These are phyloP conservation scores for Ustilago tritici DNA, from an alignment of 1,284 basidiomycete genomes.

Conservation along the genomic window DNA sequence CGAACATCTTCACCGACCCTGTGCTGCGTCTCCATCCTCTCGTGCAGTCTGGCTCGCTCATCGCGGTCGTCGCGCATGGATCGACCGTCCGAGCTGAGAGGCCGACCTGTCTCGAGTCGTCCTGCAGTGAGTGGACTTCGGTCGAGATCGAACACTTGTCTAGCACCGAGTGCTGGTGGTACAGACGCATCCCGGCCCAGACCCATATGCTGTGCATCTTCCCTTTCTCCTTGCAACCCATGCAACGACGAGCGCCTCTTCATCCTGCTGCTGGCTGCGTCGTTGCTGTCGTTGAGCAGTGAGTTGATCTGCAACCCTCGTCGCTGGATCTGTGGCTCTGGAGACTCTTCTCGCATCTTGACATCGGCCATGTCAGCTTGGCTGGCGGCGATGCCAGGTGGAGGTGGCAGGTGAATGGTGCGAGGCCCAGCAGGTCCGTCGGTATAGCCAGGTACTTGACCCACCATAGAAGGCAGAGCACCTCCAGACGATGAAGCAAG, in stretches of 20 bases:
- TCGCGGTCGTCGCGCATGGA: constrained; percentile 14
- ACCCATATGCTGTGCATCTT: constrained; percentile 2
- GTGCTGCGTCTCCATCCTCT: constrained; percentile 24
- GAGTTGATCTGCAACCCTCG: constrained; percentile 61
- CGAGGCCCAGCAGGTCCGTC: constrained; percentile 8
- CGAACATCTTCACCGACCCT: constrained; percentile 19
- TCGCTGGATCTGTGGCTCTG: constrained; percentile 28
- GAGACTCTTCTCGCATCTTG: constrained; percentile 37
- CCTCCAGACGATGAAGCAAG: constrained; percentile 7
- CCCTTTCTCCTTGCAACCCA: constrained; percentile 49
- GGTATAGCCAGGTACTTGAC: constrained; percentile 5
- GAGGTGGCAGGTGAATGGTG: constrained; percentile 32
- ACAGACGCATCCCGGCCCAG: constrained; percentile 35
- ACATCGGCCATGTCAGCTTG: constrained; percentile 18
- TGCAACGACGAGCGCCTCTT: constrained; percentile 46
- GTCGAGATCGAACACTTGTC: constrained; percentile 22
- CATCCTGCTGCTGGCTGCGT: constrained; percentile 9
- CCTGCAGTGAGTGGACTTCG: constrained; percentile 29
- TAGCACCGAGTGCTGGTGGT: constrained; percentile 25
- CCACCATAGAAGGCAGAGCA: background rate
- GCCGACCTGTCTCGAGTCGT: constrained; percentile 16
- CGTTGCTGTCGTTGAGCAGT: constrained; percentile 53
- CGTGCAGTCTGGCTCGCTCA: constrained; percentile 21
- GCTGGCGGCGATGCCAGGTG: constrained; percentile 26
- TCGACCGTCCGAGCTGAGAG: constrained; percentile 19